Conservation (phyloP, 495 filamentous ascomycete species). For the Pseudomonodictys pantanalensis region DNA sequence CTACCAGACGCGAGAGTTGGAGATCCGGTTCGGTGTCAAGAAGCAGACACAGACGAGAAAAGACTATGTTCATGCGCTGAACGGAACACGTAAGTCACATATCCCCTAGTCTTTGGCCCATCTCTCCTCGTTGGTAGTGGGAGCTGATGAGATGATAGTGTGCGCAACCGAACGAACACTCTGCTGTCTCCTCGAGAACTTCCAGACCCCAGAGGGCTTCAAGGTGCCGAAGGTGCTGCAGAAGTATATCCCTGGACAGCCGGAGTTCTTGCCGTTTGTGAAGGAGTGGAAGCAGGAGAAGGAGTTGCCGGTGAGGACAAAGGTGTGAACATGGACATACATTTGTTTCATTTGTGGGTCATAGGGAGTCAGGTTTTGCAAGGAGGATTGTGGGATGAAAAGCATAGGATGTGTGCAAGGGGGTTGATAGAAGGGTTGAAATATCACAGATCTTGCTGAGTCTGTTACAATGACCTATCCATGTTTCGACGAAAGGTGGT, state of each 20-base stretch:
- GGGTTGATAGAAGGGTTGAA: too few species aligned
- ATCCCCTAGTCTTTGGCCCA: conserved; percentile 44
- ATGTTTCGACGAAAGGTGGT: too few species aligned
- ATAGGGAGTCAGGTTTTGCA: too few species aligned
- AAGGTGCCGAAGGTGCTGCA: conserved; percentile 80
- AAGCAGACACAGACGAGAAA: conserved; percentile 76
- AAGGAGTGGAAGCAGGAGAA: conserved; percentile 53
- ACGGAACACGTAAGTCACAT: conserved; percentile 49
- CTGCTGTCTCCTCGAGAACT: conserved; percentile 95
- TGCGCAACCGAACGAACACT: conserved; percentile 91
- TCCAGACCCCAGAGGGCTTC: conserved; percentile 86
- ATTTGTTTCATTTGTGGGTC: too few species aligned
- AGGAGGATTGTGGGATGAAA: too few species aligned
- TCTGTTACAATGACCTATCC: too few species aligned
- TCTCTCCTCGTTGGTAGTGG: conserved; percentile 19
- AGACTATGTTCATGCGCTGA: conserved; percentile 91
- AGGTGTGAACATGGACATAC: conserved; percentile 1
- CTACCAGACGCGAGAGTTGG: conserved; percentile 84
- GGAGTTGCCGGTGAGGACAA: conserved; percentile 10
- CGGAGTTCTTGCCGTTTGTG: conserved; percentile 82
- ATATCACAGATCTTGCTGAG: too few species aligned
- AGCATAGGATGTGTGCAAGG: too few species aligned
- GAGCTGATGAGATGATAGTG: too few species aligned
- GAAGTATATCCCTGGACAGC: conserved; percentile 87
- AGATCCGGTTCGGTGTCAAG: conserved; percentile 70